phyloP scores from a whole-genome alignment of 2,329 filamentous ascomycete species.

The Fusarium cicatricum region DNA sequence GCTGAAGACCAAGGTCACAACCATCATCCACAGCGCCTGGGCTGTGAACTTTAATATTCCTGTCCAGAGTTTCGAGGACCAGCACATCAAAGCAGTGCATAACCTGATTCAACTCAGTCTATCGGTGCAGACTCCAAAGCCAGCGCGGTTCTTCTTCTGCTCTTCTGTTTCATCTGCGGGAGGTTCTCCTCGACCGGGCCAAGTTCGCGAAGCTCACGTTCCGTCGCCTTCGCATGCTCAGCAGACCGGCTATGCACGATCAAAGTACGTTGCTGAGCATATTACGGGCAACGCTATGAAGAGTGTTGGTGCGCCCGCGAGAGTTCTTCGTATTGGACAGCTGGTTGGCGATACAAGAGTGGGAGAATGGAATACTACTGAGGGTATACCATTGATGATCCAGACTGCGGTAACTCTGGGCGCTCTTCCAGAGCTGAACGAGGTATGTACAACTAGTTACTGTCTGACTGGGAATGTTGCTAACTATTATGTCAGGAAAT shows the following conservation, averaged over 20 bases:
- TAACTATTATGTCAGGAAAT: slow-evolving; percentile 28
- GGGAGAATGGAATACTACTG: slow-evolving; percentile 60
- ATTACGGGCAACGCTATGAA: slow-evolving; percentile 47
- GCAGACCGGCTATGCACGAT: slow-evolving; percentile 54
- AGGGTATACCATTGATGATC: slow-evolving; percentile 63
- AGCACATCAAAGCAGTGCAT: slow-evolving; percentile 55
- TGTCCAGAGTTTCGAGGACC: slow-evolving; percentile 57
- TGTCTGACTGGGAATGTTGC: accelerated
- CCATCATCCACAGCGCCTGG: slow-evolving; percentile 62
- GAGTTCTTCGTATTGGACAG: slow-evolving; percentile 59
- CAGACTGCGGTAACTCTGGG: slow-evolving; percentile 55
- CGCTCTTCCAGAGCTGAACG: slow-evolving; percentile 56
- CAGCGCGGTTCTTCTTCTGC: slow-evolving; percentile 57
- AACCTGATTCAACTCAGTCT: slow-evolving; percentile 55
- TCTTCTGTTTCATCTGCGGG: slow-evolving; percentile 53
- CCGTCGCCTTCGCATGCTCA: slow-evolving; percentile 49
- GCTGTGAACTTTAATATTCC: slow-evolving; percentile 64
- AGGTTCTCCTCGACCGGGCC: slow-evolving; percentile 43
- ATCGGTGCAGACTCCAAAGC: neutral
- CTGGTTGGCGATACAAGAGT: slow-evolving; percentile 56
- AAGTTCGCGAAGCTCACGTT: slow-evolving; percentile 47
- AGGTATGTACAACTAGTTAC: slow-evolving; percentile 34
- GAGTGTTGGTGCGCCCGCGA: slow-evolving; percentile 29
- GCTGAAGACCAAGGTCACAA: slow-evolving; percentile 47
- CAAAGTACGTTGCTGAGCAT: slow-evolving; percentile 52